Evolutionary conservation across 306 rosid genomes (phyloP).

Genomic region (Acmispon strigosus): DNA sequence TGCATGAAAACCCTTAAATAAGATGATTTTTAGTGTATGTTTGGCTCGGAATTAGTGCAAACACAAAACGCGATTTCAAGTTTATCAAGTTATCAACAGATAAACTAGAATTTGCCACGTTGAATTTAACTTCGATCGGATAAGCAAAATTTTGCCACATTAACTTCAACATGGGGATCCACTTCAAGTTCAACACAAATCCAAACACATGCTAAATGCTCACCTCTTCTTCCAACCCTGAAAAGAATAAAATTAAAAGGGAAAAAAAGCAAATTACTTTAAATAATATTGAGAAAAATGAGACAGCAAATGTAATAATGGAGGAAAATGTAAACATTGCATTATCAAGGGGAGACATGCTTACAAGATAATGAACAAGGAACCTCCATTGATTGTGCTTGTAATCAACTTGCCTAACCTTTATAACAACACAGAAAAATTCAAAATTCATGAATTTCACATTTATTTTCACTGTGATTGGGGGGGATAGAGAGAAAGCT

Average conservation of each 20-base stretch:
- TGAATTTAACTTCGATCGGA: no score
- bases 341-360: not conserved
- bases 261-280: not conserved
- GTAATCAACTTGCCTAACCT: constrained; percentile 46
- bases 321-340: not conserved
- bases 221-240: constrained; percentile 96
- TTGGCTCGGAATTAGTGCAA: no score
- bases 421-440: constrained; percentile 11
- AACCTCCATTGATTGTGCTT: constrained; percentile 35
- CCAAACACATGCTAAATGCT: not conserved
- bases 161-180: no score
- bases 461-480: not conserved
- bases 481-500: constrained; percentile 23
- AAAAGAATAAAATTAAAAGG: constrained; percentile 5
- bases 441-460: not conserved
- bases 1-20: constrained; percentile 25
- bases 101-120: no score
- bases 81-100: no score
- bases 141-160: no score
- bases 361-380: constrained; percentile 73
- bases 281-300: not conserved
- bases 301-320: no score
- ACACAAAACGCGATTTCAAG: no score
- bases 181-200: no score
- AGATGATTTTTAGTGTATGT: not conserved